Conservation (phyloP, 371 early-diverging fungal species). For the Zancudomyces culisetae region DNA sequence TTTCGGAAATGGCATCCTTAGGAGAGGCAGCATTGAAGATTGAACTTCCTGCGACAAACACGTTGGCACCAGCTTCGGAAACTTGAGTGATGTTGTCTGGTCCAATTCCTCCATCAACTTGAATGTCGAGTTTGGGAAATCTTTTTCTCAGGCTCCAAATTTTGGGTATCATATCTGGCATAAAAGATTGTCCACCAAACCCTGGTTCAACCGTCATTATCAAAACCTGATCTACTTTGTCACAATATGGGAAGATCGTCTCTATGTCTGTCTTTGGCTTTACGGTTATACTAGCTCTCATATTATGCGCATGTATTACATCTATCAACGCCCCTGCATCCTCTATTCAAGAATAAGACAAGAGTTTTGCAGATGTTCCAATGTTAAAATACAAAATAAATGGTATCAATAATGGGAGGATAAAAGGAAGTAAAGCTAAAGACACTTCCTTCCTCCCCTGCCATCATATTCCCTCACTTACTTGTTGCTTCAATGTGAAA, state of each 20-base stretch:
- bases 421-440: no score
- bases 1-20: slow-evolving; percentile 42
- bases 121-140: slow-evolving; percentile 79
- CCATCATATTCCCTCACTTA: no score
- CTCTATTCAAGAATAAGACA: no score
- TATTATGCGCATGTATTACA: slow-evolving; percentile 56
- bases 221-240: slow-evolving; percentile 72
- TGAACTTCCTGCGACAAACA: slow-evolving; percentile 94
- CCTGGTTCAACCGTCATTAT: slow-evolving; percentile 99
- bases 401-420: no score
- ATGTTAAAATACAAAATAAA: no score
- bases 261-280: slow-evolving; percentile 82
- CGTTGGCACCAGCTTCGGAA: slow-evolving; percentile 88
- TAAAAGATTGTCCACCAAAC: slow-evolving; percentile 90
- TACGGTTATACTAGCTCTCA: slow-evolving; percentile 88
- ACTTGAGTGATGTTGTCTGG: slow-evolving; percentile 69
- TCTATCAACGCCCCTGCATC: slow-evolving; percentile 57
- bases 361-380: no score
- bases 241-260: slow-evolving; percentile 40
- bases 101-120: slow-evolving; percentile 95
- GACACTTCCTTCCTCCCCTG: no score
- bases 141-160: slow-evolving; percentile 42
- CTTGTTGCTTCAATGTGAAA: slow-evolving; percentile 88
- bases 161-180: slow-evolving; percentile 73
- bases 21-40: slow-evolving; percentile 74